Evolutionary conservation across 306 rosid genomes (phyloP), one percentile per base, ranked within the genome.

Genomic region (Hippophae gyantsensis): DNA sequence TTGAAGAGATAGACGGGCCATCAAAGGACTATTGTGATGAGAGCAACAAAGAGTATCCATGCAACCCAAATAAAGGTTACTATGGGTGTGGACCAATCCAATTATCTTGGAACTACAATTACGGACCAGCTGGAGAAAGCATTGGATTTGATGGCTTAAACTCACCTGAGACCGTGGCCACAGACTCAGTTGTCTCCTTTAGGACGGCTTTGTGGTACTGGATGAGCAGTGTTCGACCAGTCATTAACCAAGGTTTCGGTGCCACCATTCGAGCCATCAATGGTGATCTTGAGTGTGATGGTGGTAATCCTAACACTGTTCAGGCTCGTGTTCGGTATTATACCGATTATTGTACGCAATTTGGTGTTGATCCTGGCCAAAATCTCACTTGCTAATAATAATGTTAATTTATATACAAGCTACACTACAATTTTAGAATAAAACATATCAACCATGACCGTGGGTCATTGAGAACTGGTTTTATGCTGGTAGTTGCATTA

Each of bases 191-290:
- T 0, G 70, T 90, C 55, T 57, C 96, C 3, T 90, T 90, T 67
- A 83, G 87, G 83, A 81, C 96, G 0, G 97, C 83, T 3, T 60
- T 90, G 48, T 90, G 97, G 97, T 90, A 79, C 18, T 90, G 96
- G 96, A 87, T 83, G 90, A 43, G 73, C 2, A 1, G 7, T 25
- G 96, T 90, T 13, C 60, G 84, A 0, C 82, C 89, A 9, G 96
- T 90, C 8, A 3, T 83, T 0, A 48, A 25, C 54, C 75, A 87
- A 44, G 96, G 97, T 0, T 90, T 87, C 50, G 97, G 96, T 1
- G 89, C 90, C 42, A 87, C 97, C 61, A 87, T 82, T 3, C 79
- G 89, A 61, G 97, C 96, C 67, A 90, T 90, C 52, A 90, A 90
- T 58, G 94, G 95, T 7, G 60, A 42, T 6, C 83, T 87, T n/a